phyloP scores from a whole-genome alignment of 2,329 filamentous ascomycete species.

The Raffaelea albimanens region DNA sequence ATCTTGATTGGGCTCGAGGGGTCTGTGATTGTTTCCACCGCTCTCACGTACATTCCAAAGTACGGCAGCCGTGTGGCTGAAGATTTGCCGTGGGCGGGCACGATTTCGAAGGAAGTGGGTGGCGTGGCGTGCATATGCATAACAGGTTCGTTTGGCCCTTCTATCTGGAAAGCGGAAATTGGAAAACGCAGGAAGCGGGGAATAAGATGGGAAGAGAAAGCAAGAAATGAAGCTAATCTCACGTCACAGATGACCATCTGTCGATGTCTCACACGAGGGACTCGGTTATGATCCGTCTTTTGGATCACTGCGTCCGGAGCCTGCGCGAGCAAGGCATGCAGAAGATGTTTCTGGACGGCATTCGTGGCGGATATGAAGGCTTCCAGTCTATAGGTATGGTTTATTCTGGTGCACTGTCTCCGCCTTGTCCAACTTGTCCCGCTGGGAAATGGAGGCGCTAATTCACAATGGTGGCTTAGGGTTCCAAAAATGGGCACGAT shows the following conservation, averaged over 20 bases:
- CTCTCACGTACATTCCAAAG: slow-evolving; percentile 42
- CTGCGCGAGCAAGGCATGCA: slow-evolving; percentile 40
- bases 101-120: slow-evolving; percentile 40
- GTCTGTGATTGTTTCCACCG: slow-evolving; percentile 39
- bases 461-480: slow-evolving; percentile 25
- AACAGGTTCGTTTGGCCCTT: slow-evolving; percentile 37
- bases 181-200: no score
- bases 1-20: slow-evolving; percentile 44
- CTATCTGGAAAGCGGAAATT: background rate
- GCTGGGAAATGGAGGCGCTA: background rate
- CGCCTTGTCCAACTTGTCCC: background rate
- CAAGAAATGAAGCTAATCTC: background rate
- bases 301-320: slow-evolving; percentile 40
- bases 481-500: slow-evolving; percentile 49
- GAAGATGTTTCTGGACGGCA: slow-evolving; percentile 45
- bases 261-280: slow-evolving; percentile 34
- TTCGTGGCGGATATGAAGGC: slow-evolving; percentile 39
- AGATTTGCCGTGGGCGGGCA: slow-evolving; percentile 47
- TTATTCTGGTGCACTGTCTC: background rate
- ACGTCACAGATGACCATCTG: slow-evolving; percentile 29
- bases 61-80: slow-evolving; percentile 34
- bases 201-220: background rate
- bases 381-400: slow-evolving; percentile 40
- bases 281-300: slow-evolving; percentile 40
- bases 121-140: slow-evolving; percentile 54